phyloP scores from a whole-genome alignment of 2,329 filamentous ascomycete genomes.

The Botrytis galanthina region DNA sequence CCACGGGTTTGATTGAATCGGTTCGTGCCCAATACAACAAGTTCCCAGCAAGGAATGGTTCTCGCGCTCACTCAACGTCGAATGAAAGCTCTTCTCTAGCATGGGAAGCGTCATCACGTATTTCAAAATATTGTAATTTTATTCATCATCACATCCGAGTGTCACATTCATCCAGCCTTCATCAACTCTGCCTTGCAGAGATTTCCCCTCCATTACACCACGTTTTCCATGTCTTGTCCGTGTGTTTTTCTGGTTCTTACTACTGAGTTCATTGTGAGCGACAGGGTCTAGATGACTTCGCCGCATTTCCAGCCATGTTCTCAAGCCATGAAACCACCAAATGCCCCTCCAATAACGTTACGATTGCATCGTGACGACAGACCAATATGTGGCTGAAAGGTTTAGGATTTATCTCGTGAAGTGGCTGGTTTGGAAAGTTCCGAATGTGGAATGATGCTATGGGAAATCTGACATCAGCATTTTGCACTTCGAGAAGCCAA shows the following conservation, averaged over 20 bases:
- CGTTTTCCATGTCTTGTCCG: not conserved
- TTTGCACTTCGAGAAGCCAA: not conserved
- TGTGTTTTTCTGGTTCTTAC: not conserved
- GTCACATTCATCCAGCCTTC: not conserved
- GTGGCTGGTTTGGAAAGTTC: slow-evolving; percentile 12
- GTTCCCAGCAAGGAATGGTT: not conserved
- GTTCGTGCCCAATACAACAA: not conserved
- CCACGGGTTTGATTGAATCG: not conserved
- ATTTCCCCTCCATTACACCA: not conserved
- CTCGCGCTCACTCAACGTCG: no score
- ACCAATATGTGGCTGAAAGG: not conserved
- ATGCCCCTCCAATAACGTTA: not conserved
- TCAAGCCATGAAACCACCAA: not conserved
- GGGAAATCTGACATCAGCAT: slow-evolving; percentile 6
- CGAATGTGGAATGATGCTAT: not conserved
- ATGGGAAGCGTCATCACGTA: not conserved
- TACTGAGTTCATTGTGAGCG: no score
- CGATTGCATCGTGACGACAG: not conserved
- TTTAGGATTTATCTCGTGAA: not conserved
- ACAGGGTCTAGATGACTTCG: not conserved
- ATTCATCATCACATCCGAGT: not conserved
- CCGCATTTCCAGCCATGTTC: not conserved
- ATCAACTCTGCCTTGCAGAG: not conserved
- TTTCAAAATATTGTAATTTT: not conserved
- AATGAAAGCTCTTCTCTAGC: not conserved